Evolutionary conservation across 2,329 filamentous ascomycete genomes (phyloP).

Genomic region (Triangularia setosa): DNA sequence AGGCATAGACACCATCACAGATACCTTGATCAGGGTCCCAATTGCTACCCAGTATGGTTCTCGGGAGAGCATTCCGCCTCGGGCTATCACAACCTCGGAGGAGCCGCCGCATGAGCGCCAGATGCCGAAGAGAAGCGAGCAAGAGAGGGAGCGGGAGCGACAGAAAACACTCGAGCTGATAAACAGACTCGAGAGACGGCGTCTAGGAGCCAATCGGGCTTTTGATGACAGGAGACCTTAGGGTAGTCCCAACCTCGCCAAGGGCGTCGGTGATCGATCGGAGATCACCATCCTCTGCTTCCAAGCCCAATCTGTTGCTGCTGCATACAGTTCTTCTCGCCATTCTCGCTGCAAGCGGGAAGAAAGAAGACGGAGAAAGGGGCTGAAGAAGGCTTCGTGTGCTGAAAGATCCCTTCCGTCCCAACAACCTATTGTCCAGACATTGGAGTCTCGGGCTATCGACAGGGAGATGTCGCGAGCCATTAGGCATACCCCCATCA

Average conservation of each 20-base stretch:
- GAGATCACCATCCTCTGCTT: background rate
- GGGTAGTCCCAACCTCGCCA: background rate
- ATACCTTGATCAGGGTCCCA: background rate
- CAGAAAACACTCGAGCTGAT: background rate
- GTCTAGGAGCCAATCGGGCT: background rate
- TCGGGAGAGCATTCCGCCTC: background rate
- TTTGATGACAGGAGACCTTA: background rate
- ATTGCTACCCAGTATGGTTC: background rate
- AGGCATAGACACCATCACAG: background rate
- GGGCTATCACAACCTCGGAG: background rate
- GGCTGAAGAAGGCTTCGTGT: background rate
- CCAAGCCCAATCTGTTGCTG: background rate
- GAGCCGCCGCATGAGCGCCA: background rate
- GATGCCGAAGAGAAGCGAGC: background rate
- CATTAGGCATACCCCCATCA: background rate
- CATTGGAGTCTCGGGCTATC: background rate
- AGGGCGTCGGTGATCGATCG: background rate
- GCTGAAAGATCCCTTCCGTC: background rate
- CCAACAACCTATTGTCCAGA: background rate
- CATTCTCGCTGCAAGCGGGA: background rate
- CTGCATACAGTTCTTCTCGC: background rate
- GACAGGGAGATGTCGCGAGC: background rate
- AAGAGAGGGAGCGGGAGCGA: background rate
- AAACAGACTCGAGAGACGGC: background rate
- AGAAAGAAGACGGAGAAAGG: background rate